Conservation (phyloP, 148 eudicot genomes). For the Camellia sinensis region DNA sequence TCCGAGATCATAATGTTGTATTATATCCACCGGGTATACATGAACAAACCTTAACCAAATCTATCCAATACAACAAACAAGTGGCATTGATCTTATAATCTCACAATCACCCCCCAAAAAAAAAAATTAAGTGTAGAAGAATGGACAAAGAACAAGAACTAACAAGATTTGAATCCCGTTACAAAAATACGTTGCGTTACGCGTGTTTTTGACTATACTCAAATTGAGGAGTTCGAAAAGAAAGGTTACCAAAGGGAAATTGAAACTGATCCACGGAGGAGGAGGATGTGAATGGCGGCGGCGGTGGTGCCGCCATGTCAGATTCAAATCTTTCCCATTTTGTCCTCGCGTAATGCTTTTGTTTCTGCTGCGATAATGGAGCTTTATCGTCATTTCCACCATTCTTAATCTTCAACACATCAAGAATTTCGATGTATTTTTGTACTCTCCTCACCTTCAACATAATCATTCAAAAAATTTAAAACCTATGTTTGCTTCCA, state of each 20-base stretch:
- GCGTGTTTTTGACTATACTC: too few species aligned
- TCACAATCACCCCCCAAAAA: neutral
- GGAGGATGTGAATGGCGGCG: neutral
- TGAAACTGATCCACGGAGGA: neutral
- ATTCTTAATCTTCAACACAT: slow-evolving; percentile 22
- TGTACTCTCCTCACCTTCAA: slow-evolving; percentile 30
- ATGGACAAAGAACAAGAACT: neutral
- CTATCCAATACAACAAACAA: neutral
- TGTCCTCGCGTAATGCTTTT: neutral
- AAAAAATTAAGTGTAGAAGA: neutral
- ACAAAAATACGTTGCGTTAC: neutral
- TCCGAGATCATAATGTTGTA: neutral
- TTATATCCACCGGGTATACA: neutral
- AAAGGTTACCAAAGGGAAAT: neutral
- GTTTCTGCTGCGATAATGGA: slow-evolving; percentile 1
- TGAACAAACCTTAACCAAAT: neutral
- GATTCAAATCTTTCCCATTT: slow-evolving; percentile 17
- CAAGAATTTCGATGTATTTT: slow-evolving; percentile 28
- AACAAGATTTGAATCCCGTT: neutral
- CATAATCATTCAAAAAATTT: neutral
- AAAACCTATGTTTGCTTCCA: neutral
- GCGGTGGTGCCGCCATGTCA: neutral
- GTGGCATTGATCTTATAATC: neutral
- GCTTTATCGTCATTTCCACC: slow-evolving; percentile 1
- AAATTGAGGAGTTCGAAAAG: neutral